A percentile compares a stretch with the other conserved stretches of the same genome.
Evolutionary conservation across 2,329 filamentous ascomycete species (phyloP).

Genomic region (Colletotrichum godetiae): DNA sequence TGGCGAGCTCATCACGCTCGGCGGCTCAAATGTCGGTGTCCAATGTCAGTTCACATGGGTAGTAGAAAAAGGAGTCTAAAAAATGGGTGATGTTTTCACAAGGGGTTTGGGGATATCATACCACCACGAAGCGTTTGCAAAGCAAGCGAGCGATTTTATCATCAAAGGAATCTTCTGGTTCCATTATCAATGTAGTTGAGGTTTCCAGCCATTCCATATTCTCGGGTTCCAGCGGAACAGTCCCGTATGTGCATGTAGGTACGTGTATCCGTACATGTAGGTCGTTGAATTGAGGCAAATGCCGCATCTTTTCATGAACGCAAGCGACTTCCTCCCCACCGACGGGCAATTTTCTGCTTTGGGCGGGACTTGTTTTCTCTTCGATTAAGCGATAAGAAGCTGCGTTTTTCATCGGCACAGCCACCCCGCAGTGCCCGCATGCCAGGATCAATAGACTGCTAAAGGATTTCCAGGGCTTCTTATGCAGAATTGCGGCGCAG

Average conservation of each 20-base stretch:
- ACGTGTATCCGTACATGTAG: neutral
- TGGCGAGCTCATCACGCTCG: conserved; percentile 28
- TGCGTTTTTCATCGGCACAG: neutral
- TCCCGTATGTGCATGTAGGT: neutral
- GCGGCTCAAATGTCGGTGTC: conserved; percentile 18
- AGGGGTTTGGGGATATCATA: conserved; percentile 6
- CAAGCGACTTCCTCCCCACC: neutral
- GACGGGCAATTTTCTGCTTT: neutral
- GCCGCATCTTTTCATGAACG: neutral
- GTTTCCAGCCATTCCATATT: neutral
- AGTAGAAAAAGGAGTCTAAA: neutral
- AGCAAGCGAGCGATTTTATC: neutral
- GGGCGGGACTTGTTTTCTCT: neutral
- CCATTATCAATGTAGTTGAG: too few relatives aligned
- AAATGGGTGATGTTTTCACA: neutral
- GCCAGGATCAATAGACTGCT: neutral
- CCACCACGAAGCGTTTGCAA: conserved; percentile 4
- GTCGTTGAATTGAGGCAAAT: neutral
- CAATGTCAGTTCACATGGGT: conserved; percentile 15
- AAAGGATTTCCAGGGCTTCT: neutral
- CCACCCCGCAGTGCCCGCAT: neutral
- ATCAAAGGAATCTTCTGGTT: neutral
- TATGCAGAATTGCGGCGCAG: neutral
- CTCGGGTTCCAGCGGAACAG: neutral
- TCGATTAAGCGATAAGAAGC: neutral